phyloP scores from a whole-genome alignment of 352 stramenopile species.

The Globisporangium viniferum region DNA sequence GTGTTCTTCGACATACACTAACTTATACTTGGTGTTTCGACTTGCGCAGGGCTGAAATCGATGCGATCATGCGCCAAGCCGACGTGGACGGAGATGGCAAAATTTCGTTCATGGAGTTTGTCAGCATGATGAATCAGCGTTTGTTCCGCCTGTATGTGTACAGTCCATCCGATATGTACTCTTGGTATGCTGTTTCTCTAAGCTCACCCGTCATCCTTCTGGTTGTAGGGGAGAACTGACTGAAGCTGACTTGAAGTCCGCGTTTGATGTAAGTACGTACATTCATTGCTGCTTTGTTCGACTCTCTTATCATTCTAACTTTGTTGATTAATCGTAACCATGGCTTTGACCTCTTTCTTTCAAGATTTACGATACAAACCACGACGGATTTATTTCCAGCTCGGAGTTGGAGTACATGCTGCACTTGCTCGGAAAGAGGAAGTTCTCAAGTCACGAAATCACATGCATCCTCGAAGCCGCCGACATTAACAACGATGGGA shows the following conservation, averaged over 20 bases:
- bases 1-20: not conserved
- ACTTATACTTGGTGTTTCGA: not conserved
- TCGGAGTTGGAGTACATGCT: constrained; percentile 65
- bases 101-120: constrained; percentile 80
- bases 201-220: constrained; percentile 3
- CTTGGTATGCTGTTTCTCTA: not conserved
- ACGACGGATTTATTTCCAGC: constrained; percentile 68
- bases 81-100: constrained; percentile 67
- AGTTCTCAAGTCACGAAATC: constrained; percentile 41
- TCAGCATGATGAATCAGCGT: constrained; percentile 72
- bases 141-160: constrained; percentile 49
- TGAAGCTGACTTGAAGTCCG: constrained; percentile 49
- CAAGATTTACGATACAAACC: constrained; percentile 68
- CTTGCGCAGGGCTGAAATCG: constrained; percentile 35
- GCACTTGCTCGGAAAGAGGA: constrained; percentile 50
- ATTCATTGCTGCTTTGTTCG: not conserved
- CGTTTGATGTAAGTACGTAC: constrained; percentile 47
- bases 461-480: constrained; percentile 63
- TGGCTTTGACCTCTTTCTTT: not conserved
- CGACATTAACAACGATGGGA: constrained; percentile 80
- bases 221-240: constrained; percentile 46
- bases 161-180: not conserved
- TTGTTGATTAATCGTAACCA: not conserved
- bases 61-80: constrained; percentile 67
- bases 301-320: not conserved